These are phyloP conservation scores for Gymnopilus dilepis DNA, from an alignment of 768 basidiomycete genomes.

Conservation along the genomic window DNA sequence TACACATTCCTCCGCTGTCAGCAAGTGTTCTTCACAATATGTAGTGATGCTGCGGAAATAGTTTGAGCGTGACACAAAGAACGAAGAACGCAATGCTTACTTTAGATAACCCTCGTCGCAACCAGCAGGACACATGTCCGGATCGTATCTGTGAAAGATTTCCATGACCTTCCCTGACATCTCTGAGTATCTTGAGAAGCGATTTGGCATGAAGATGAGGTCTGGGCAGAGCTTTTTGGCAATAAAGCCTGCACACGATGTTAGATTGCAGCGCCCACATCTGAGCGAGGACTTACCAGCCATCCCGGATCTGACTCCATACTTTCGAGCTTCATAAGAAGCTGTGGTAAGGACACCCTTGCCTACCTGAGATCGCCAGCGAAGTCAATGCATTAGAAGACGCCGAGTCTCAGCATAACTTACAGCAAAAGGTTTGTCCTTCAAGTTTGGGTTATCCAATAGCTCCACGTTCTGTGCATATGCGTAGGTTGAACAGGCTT, in stretches of 20 bases:
- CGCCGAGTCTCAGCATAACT: constrained; percentile 18
- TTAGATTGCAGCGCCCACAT: neutral
- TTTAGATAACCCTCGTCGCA: constrained; percentile 94
- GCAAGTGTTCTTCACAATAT: constrained; percentile 72
- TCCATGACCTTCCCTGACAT: constrained; percentile 79
- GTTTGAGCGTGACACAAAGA: neutral
- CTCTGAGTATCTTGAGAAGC: constrained; percentile 67
- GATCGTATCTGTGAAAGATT: constrained; percentile 71
- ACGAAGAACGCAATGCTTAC: constrained; percentile 45
- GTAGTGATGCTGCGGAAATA: constrained; percentile 67
- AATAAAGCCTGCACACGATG: constrained; percentile 69
- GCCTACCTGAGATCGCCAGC: constrained; percentile 64
- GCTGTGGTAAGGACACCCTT: constrained; percentile 87
- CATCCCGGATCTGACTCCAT: constrained; percentile 94
- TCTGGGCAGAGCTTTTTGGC: constrained; percentile 94
- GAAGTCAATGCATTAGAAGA: constrained; percentile 12
- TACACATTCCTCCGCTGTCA: constrained; percentile 78
- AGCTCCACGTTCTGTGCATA: constrained; percentile 66
- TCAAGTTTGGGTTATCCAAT: constrained; percentile 63
- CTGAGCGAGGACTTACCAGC: constrained; percentile 56
- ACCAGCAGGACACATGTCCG: constrained; percentile 74
- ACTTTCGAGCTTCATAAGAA: constrained; percentile 91
- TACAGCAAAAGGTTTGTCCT: constrained; percentile 79
- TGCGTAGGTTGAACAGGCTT: neutral
- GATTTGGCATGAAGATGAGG: constrained; percentile 68